Conservation (phyloP, 2,329 filamentous ascomycete genomes). For the Pseudogymnoascus sp. region DNA sequence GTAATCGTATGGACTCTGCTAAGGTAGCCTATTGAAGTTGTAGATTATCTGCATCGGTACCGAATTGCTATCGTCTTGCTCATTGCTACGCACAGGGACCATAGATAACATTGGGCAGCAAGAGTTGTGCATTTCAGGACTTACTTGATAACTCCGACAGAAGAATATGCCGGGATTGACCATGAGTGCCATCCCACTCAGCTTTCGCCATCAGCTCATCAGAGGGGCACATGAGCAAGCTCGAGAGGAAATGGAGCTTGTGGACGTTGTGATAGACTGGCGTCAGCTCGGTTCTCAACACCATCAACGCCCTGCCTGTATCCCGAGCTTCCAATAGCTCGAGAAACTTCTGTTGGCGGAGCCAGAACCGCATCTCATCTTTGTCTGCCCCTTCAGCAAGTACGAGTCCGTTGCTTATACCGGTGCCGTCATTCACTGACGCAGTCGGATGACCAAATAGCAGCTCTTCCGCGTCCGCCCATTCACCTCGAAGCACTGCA, state of each 20-base stretch:
- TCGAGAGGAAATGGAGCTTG: constrained; percentile 74
- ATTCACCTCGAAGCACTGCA: constrained; percentile 72
- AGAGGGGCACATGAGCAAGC: constrained; percentile 80
- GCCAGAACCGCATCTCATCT: constrained; percentile 74
- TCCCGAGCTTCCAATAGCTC: constrained; percentile 77
- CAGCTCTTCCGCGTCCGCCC: constrained; percentile 77
- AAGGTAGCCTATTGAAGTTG: background rate
- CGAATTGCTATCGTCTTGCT: background rate
- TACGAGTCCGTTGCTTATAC: constrained; percentile 41
- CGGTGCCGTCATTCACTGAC: constrained; percentile 23
- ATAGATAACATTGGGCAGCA: background rate
- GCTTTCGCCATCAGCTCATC: constrained; percentile 71
- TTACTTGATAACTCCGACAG: constrained; percentile 78
- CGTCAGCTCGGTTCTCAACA: constrained; percentile 82
- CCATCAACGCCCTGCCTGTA: constrained; percentile 63
- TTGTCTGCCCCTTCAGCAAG: constrained; percentile 68
- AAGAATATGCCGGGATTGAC: constrained; percentile 63
- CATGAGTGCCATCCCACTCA: constrained; percentile 75
- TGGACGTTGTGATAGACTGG: constrained; percentile 72
- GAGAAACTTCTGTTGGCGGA: constrained; percentile 90
- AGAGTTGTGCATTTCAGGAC: constrained; percentile 23
- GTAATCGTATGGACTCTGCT: background rate
- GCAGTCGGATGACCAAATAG: constrained; percentile 46
- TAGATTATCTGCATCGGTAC: background rate
- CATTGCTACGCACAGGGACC: background rate